Conservation (phyloP, 352 stramenopile species). For the Pythium sukuiense region DNA sequence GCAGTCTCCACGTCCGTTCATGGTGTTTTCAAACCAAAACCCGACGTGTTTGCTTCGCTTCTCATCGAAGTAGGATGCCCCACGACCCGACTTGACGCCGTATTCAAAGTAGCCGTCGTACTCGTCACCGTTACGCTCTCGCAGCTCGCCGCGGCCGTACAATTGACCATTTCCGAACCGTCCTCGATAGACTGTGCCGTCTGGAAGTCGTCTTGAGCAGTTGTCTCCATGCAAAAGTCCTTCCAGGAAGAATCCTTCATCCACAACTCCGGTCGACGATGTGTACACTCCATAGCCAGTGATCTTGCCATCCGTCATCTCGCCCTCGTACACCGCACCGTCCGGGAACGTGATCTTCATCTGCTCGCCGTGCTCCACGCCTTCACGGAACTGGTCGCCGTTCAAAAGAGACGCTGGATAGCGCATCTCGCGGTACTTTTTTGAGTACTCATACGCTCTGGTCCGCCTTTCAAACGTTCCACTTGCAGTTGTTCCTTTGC, state of each 20-base stretch:
- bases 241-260: conserved; percentile 65
- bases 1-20: conserved; percentile 61
- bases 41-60: conserved; percentile 47
- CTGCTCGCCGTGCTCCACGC: conserved; percentile 45
- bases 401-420: conserved; percentile 53
- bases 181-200: conserved; percentile 49
- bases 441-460: conserved; percentile 44
- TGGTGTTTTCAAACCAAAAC: conserved; percentile 67
- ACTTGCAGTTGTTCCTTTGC: conserved; percentile 47
- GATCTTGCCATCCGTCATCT: conserved; percentile 61
- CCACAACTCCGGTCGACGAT: conserved; percentile 59
- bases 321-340: conserved; percentile 61
- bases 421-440: conserved; percentile 33
- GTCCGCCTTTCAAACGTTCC: conserved; percentile 51
- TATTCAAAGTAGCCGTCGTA: conserved; percentile 67
- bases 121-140: conserved; percentile 46
- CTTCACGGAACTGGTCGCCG: conserved; percentile 47
- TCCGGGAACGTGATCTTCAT: conserved; percentile 60
- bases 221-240: conserved; percentile 52
- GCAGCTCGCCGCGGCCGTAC: conserved; percentile 40
- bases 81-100: conserved; percentile 47
- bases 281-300: conserved; percentile 56
- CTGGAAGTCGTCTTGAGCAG: conserved; percentile 46
- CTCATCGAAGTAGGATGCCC: conserved; percentile 38
- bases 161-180: conserved; percentile 47